Evolutionary conservation across 257 asterid species (phyloP).

Genomic region (Solanum arcanum): DNA sequence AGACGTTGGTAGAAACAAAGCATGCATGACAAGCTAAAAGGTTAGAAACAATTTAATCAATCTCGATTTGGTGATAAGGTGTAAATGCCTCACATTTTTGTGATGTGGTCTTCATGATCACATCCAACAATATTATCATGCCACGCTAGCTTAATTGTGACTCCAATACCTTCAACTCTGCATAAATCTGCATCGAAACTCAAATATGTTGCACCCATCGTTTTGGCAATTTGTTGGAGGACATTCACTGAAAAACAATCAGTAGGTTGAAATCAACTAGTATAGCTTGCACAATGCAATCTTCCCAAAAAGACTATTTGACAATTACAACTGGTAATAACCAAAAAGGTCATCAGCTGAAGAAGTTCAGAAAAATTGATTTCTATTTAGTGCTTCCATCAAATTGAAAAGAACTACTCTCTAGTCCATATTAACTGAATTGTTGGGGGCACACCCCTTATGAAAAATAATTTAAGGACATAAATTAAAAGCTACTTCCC

Average conservation of each 20-base stretch:
- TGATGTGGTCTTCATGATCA: slow-evolving; percentile 54
- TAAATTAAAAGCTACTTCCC: background rate
- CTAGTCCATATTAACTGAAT: background rate
- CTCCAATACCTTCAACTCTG: slow-evolving; percentile 43
- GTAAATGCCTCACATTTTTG: slow-evolving; percentile 33
- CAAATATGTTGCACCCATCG: slow-evolving; percentile 75
- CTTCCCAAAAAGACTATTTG: background rate
- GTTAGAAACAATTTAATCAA: background rate
- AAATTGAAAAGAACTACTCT: background rate
- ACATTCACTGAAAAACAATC: slow-evolving; percentile 40
- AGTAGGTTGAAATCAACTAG: background rate
- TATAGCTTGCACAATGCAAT: background rate
- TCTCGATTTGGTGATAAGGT: background rate
- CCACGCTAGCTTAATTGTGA: slow-evolving; percentile 34
- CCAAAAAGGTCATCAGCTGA: background rate
- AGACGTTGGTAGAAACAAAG: background rate
- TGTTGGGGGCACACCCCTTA: background rate
- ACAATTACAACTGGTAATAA: background rate
- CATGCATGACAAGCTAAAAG: background rate
- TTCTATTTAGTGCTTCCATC: background rate
- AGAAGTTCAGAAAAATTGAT: background rate
- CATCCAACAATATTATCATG: slow-evolving; percentile 48
- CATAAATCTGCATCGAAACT: slow-evolving; percentile 51
- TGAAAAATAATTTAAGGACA: background rate
- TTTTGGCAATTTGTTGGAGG: slow-evolving; percentile 51